Percentiles rank a stretch among this genome's conserved stretches.
Conservation (phyloP, 148 eudicot genomes). For the Polygonum aviculare region DNA sequence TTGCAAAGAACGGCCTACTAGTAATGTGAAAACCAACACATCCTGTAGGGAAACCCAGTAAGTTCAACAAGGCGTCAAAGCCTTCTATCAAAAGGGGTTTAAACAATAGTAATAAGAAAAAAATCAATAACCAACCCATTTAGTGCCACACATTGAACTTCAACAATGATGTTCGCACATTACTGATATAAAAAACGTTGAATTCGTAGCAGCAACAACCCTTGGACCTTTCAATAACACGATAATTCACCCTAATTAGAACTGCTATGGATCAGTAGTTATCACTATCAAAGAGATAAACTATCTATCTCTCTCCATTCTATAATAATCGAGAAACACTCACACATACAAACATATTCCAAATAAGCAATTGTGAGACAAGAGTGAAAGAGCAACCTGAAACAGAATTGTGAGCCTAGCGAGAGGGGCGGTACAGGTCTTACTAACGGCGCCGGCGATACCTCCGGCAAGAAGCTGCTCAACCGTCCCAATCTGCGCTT, state of each 20-base stretch:
- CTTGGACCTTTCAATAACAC: not conserved
- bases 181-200: not conserved
- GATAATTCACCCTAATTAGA: not conserved
- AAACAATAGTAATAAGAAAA: not conserved
- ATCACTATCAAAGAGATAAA: not conserved
- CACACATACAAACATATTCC: not conserved
- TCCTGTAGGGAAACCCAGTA: not conserved
- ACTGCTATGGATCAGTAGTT: not conserved
- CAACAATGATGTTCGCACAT: not conserved
- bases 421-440: conserved; percentile 73
- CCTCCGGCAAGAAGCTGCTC: conserved; percentile 69
- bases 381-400: conserved; percentile 30
- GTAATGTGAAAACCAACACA: not conserved
- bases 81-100: not conserved
- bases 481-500: conserved; percentile 41
- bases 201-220: not conserved
- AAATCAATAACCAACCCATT: not conserved
- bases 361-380: not conserved
- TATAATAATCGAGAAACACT: not conserved
- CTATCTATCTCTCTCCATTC: not conserved
- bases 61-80: not conserved
- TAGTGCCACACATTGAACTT: not conserved
- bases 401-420: conserved; percentile 67
- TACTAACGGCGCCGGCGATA: conserved; percentile 68
- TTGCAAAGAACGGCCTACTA: not conserved